Base-by-base conservation (phyloP, 2,329 filamentous ascomycete species). In the Trichoderma polysporum region DNA sequence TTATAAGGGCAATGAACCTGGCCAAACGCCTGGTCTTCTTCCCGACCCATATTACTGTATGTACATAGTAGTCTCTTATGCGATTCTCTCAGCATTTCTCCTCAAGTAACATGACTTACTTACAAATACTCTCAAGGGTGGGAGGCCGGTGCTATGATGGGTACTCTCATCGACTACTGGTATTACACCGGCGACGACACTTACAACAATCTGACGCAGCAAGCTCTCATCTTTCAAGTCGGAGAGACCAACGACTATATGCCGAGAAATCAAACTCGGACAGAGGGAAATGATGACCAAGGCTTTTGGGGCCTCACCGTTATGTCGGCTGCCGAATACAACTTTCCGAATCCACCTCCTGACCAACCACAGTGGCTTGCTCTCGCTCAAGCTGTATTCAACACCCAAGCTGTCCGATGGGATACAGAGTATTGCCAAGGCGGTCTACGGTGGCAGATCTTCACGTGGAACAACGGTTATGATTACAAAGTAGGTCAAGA, bases 401-500 rank as follows among this genome's bases (percentile, higher is more conserved):
- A 96, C 76, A 90, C 88, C 2, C 91, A 94, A 73, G 88, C 87
- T 2, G 81, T 82, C 31, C 86, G 91, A 41, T 95, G 91, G 92
- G 91, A 94, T 69, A 81, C 76, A 1, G 77, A 82, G 1, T 80
- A 86, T 60, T 96, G 92, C 72, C 83, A 82, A n/a, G 92, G 92
- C 47, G 93, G 92, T 6, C 77, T 95, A 59, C 86, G 91, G 69
- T 94, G 91, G 91, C 93, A 97, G 79, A 93, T 97, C 56, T 94
- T 91, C 75, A 83, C 86, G 1, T 93, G 91, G 82, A 95, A 96
- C 75, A 88, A 85, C 47, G 93, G 93, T 15, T 97, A 90, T 78
- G 85, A 90, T 72, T 93, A 94, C 83, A 95, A 68, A 39, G 67
- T 68, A 57, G n/a, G 63, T 49, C 17, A n/a, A 19, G 9, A 7